A percentile compares a stretch with the other conserved stretches of the same genome.
These are phyloP conservation scores for Fomitopsis schrenkii DNA, from an alignment of 1,284 basidiomycete species.

Conservation along the genomic window DNA sequence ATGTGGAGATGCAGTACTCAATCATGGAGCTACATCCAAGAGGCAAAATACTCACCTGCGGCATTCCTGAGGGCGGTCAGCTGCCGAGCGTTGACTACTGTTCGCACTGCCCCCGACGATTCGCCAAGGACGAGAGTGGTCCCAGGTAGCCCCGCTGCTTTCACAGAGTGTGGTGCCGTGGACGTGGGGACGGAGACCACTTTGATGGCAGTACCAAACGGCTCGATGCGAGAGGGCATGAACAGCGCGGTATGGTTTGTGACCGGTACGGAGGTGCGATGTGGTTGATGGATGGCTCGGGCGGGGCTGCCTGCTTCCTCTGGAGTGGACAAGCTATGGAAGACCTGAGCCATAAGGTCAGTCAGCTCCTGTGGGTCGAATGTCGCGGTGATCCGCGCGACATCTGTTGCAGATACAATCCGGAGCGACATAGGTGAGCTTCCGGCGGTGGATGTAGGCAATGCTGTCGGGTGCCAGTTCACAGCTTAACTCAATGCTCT, in stretches of 20 bases:
- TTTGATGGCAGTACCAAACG: constrained; percentile 57
- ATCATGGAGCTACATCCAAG: background rate
- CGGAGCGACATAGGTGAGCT: constrained; percentile 36
- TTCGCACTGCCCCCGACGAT: constrained; percentile 57
- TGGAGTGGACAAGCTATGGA: constrained; percentile 24
- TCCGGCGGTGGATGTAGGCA: background rate
- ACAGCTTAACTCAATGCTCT: too few relatives aligned
- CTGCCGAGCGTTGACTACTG: constrained; percentile 70
- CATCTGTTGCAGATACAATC: constrained; percentile 48
- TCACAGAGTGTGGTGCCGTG: constrained; percentile 27
- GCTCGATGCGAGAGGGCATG: constrained; percentile 63
- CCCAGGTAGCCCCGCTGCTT: constrained; percentile 59
- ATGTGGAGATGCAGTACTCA: background rate
- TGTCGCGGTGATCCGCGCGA: constrained; percentile 37
- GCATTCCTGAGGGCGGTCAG: constrained; percentile 81
- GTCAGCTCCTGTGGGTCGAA: constrained; percentile 44
- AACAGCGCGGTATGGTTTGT: constrained; percentile 54
- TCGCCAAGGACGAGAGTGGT: constrained; percentile 78
- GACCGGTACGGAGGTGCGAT: constrained; percentile 45
- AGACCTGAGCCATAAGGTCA: constrained; percentile 53
- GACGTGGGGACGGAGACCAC: constrained; percentile 64
- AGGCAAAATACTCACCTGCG: constrained; percentile 47
- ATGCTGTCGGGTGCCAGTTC: background rate
- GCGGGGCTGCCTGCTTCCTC: constrained; percentile 8
- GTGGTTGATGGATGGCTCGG: constrained; percentile 37